These are phyloP conservation scores for Rubia balearica DNA, from an alignment of 305 asterid species.

Conservation along the genomic window DNA sequence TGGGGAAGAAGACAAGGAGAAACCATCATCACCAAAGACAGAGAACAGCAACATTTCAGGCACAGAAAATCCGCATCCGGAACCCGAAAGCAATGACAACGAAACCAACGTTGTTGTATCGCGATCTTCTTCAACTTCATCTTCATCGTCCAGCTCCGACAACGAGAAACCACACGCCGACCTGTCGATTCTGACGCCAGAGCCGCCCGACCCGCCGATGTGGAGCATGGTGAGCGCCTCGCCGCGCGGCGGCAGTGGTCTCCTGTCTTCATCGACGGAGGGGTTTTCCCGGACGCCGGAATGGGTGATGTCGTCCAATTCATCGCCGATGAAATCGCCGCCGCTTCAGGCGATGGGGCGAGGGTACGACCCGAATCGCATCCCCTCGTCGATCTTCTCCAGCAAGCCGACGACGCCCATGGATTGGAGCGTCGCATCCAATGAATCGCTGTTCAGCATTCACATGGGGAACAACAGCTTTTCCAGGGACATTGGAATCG, in stretches of 20 bases:
- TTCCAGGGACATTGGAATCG: slow-evolving; percentile 38
- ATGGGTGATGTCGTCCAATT: slow-evolving; percentile 12
- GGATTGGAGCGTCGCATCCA: slow-evolving; percentile 87
- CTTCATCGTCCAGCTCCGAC: slow-evolving; percentile 29
- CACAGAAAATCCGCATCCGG: slow-evolving; percentile 20
- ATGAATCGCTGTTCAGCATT: slow-evolving; percentile 83
- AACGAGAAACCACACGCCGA: slow-evolving; percentile 15
- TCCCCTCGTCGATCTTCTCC: slow-evolving; percentile 61
- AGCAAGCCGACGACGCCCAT: slow-evolving; percentile 31
- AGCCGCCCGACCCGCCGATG: slow-evolving; percentile 26
- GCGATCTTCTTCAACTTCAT: slow-evolving; percentile 16
- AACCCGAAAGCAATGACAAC: slow-evolving; percentile 6
- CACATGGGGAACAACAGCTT: slow-evolving; percentile 76
- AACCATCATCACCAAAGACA: slow-evolving; percentile 8
- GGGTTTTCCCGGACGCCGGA: slow-evolving; percentile 22
- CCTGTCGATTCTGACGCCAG: slow-evolving; percentile 24
- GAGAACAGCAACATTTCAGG: slow-evolving; percentile 16
- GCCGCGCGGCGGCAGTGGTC: slow-evolving; percentile 28
- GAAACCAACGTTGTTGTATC: slow-evolving; percentile 19
- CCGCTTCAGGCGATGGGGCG: slow-evolving; percentile 42
- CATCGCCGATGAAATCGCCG: slow-evolving; percentile 38
- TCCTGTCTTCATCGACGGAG: slow-evolving; percentile 20
- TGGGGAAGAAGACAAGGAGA: slow-evolving; percentile 20
- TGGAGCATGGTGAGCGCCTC: slow-evolving; percentile 53
- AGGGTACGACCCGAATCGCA: slow-evolving; percentile 74